Conservation (phyloP, 768 basidiomycete genomes). For the Kondoa malvinella region DNA sequence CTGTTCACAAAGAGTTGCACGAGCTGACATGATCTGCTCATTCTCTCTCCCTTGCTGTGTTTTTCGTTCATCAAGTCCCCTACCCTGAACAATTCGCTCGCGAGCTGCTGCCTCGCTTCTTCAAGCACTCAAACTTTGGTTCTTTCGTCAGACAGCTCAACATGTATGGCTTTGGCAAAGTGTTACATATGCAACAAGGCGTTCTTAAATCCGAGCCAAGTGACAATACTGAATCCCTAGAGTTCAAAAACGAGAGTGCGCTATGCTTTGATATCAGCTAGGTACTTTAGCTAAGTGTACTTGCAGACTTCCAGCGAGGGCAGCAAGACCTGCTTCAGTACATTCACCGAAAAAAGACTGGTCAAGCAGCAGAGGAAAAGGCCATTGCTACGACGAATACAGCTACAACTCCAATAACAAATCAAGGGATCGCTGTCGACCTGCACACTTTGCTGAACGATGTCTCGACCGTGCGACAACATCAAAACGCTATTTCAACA, state of each 20-base stretch:
- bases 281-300: neutral
- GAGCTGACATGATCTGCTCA: conserved; percentile 12
- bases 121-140: conserved; percentile 92
- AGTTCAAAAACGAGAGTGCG: conserved; percentile 54
- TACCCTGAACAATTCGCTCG: conserved; percentile 79
- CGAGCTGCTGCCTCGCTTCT: conserved; percentile 79
- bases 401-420: neutral
- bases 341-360: conserved; percentile 66
- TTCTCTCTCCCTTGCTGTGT: neutral
- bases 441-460: conserved; percentile 40
- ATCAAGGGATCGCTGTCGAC: conserved; percentile 1
- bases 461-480: conserved; percentile 70
- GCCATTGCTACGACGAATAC: conserved; percentile 8
- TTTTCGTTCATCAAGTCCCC: conserved; percentile 43
- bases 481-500: conserved; percentile 76
- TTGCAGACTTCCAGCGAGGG: conserved; percentile 59
- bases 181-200: conserved; percentile 88
- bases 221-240: conserved; percentile 49
- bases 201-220: conserved; percentile 57
- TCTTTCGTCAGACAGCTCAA: conserved; percentile 85
- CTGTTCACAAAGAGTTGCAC: conserved; percentile 14
- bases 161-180: conserved; percentile 91
- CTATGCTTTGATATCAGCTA: neutral
- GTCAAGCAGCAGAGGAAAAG: conserved; percentile 24
- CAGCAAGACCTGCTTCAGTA: conserved; percentile 73